Base-by-base conservation (phyloP, 164 flowering plant genomes). In the Malania oleifera region DNA sequence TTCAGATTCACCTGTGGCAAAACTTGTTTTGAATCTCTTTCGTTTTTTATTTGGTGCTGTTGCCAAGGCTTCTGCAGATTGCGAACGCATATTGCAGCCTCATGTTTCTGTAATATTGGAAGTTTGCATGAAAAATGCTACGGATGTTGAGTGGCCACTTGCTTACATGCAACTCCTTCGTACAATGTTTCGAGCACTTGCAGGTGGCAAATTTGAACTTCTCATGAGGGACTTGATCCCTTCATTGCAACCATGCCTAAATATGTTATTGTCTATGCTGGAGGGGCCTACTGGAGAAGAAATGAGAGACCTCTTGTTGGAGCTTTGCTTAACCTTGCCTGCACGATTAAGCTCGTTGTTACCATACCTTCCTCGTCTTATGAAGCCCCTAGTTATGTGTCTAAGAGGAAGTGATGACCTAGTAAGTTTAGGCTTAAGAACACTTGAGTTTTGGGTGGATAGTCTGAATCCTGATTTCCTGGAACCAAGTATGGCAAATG, bases 361-460 rank as follows among this genome's bases (percentile, higher is more conserved):
- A 57, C 99, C 99, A 54, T 71, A 77, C 65, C 93, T 95, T 66
- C 85, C 96, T 34, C 91, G 96, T 17, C 82, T 95, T 22, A 95
- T 95, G 99, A 95, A 78, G 72, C 99, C 99, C 69, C 83, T 95
- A 52, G 96, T 95, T 48, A 70, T 87, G 76, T 85, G 90, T 67
- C 79, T 95, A 23, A 88, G 80, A 63, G 96, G 98, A 69, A 89
- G 79, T 70, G 91, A 87, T 68, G 99, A 91, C 9, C 82, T 91
- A 0, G 95, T 95, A 27, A 79, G 83, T 69, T 73, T 89, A 63
- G 96, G 96, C 46, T 70, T 95, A 57, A 77, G 93, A 61, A 95
- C 99, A 40, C 90, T 95, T 63, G 99, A 95, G 65, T 91, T 82
- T 69, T 95, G 99, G 99, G 91, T 91, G 40, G 98, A 95, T 67